Conservation (phyloP, 2,329 filamentous ascomycete genomes). For the Microcyclosporella mali region DNA sequence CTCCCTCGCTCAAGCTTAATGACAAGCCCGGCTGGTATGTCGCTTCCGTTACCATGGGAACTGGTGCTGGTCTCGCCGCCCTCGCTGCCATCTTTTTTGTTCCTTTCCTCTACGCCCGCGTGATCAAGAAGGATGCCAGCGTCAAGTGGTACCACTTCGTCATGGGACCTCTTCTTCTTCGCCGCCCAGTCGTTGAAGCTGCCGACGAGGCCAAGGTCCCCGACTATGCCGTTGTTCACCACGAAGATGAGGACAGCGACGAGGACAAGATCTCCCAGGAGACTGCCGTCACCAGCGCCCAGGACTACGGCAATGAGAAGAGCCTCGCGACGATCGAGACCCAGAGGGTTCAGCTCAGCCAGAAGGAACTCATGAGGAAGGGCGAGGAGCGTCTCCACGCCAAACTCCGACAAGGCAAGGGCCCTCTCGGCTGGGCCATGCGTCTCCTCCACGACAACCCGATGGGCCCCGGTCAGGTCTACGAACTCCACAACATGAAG, state of each 20-base stretch:
- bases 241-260: conserved; percentile 48
- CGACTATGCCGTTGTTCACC: conserved; percentile 71
- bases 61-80: conserved; percentile 29
- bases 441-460: conserved; percentile 68
- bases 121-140: conserved; percentile 30
- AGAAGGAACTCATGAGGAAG: conserved; percentile 56
- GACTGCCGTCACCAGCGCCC: conserved; percentile 30
- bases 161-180: conserved; percentile 36
- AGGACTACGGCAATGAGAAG: conserved; percentile 42
- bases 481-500: conserved; percentile 66
- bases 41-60: conserved; percentile 46
- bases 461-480: conserved; percentile 64
- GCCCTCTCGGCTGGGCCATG: conserved; percentile 79
- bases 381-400: conserved; percentile 55
- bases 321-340: conserved; percentile 30
- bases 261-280: conserved; percentile 29
- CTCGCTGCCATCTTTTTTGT: conserved; percentile 41
- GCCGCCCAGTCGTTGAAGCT: conserved; percentile 50
- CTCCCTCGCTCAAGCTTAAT: conserved; percentile 40
- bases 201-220: conserved; percentile 56
- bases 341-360: conserved; percentile 30
- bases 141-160: conserved; percentile 31
- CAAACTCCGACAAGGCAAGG: conserved; percentile 55
- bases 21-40: conserved; percentile 39
- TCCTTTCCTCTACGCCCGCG: conserved; percentile 28